A percentile compares a stretch with the other conserved stretches of the same genome.
phyloP scores from a whole-genome alignment of 2,329 filamentous ascomycete species.

The Fusarium ambrosium region DNA sequence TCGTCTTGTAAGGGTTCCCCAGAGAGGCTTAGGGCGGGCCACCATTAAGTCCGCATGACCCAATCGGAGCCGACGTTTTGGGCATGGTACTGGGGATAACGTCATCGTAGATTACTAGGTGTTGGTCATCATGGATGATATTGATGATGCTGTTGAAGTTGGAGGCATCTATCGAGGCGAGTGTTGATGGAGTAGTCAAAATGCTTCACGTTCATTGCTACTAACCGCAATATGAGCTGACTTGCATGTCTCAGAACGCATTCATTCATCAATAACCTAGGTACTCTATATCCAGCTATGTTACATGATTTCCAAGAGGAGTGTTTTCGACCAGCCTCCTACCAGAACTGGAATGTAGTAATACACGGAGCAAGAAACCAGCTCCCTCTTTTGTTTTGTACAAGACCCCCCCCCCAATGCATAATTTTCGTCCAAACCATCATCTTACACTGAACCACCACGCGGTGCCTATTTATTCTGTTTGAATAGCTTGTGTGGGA shows the following conservation, averaged over 20 bases:
- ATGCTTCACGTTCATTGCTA: background rate
- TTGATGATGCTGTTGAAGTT: background rate
- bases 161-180: background rate
- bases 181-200: background rate
- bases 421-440: background rate
- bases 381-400: background rate
- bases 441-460: background rate
- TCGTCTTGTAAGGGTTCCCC: constrained; percentile 15
- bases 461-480: background rate
- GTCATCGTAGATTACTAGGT: constrained; percentile 23
- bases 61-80: constrained; percentile 21
- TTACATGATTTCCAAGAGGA: constrained; percentile 20
- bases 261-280: background rate
- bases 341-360: constrained; percentile 13
- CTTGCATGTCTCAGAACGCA: background rate
- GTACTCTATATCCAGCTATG: constrained; percentile 9
- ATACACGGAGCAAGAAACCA: constrained; percentile 28
- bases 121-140: background rate
- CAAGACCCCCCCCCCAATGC: background rate
- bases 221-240: background rate
- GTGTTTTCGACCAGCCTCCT: constrained; percentile 8
- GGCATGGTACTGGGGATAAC: constrained; percentile 25
- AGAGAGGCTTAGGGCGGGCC: constrained; percentile 23
- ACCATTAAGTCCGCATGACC: constrained; percentile 31
- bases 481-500: background rate